Evolutionary conservation across 2,329 filamentous ascomycete genomes (phyloP).

Genomic region (Phaeosphaeria sp.): DNA sequence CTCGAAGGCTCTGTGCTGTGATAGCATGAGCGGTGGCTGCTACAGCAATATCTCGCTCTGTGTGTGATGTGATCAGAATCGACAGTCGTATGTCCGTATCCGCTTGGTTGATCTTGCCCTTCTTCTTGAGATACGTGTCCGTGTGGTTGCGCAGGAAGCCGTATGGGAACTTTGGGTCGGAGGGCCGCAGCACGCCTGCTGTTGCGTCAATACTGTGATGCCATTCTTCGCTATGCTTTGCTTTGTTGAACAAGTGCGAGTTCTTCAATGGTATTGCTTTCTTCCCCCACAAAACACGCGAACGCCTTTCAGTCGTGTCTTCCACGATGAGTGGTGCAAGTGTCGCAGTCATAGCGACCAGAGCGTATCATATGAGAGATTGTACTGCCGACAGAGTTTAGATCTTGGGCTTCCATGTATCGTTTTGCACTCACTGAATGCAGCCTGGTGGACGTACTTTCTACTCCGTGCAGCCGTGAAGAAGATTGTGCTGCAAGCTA

Average conservation of each 20-base stretch:
- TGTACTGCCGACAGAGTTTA: neutral
- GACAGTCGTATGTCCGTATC: conserved; percentile 31
- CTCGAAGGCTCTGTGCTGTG: conserved; percentile 28
- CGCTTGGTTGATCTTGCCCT: conserved; percentile 33
- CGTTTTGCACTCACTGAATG: neutral
- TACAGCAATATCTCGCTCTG: conserved; percentile 35
- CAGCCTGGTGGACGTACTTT: neutral
- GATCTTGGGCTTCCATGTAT: neutral
- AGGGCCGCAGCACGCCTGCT: conserved; percentile 29
- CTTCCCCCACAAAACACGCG: conserved; percentile 18
- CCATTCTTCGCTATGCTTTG: conserved; percentile 39
- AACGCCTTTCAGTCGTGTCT: conserved; percentile 11
- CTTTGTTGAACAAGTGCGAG: conserved; percentile 28
- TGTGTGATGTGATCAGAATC: conserved; percentile 26
- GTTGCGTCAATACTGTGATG: conserved; percentile 33
- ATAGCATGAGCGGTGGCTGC: conserved; percentile 40
- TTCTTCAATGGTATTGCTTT: conserved; percentile 19
- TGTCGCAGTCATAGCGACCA: neutral
- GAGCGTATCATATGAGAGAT: neutral
- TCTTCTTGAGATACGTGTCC: conserved; percentile 39
- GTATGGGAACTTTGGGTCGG: conserved; percentile 35
- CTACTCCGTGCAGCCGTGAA: neutral
- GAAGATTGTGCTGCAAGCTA: neutral
- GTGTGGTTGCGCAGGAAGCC: conserved; percentile 28
- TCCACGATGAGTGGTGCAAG: conserved; percentile 6